phyloP scores from a whole-genome alignment of 768 basidiomycete genomes.

The Russula sp. region DNA sequence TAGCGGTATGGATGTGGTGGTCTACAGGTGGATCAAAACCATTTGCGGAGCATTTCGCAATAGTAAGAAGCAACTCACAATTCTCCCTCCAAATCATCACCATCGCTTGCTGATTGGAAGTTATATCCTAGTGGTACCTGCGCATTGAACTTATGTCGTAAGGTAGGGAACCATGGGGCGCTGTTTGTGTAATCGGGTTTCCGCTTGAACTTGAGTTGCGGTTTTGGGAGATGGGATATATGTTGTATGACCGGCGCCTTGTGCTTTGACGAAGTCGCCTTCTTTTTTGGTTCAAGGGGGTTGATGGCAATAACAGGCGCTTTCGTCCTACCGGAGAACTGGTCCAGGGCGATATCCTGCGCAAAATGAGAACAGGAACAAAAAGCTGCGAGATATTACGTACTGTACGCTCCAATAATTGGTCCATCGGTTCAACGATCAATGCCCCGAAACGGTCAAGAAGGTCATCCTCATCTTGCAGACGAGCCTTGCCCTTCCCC shows the following conservation, averaged over 20 bases:
- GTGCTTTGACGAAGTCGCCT: conserved; percentile 41
- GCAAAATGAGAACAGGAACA: conserved; percentile 10
- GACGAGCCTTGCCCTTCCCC: conserved; percentile 53
- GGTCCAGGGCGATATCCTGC: conserved; percentile 84
- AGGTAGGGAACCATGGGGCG: conserved; percentile 61
- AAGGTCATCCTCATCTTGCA: conserved; percentile 74
- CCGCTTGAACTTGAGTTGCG: conserved; percentile 70
- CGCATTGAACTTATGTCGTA: conserved; percentile 79
- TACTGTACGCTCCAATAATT: conserved; percentile 79
- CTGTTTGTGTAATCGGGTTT: conserved; percentile 55
- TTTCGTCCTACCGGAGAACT: conserved; percentile 67
- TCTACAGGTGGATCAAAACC: conserved; percentile 33
- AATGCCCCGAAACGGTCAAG: conserved; percentile 75
- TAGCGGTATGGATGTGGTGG: conserved; percentile 75
- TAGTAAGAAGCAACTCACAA: conserved; percentile 6
- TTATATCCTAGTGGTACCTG: conserved; percentile 75
- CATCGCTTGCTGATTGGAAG: conserved; percentile 39
- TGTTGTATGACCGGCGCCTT: conserved; percentile 66
- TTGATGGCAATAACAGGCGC: conserved; percentile 61
- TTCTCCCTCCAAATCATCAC: conserved; percentile 28
- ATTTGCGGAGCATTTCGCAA: not conserved
- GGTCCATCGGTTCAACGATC: conserved; percentile 83
- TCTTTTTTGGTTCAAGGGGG: conserved; percentile 38
- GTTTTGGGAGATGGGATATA: conserved; percentile 72
- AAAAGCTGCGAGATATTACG: conserved; percentile 33